Conservation (phyloP, 148 eudicot genomes). For the Rheum nobile region DNA sequence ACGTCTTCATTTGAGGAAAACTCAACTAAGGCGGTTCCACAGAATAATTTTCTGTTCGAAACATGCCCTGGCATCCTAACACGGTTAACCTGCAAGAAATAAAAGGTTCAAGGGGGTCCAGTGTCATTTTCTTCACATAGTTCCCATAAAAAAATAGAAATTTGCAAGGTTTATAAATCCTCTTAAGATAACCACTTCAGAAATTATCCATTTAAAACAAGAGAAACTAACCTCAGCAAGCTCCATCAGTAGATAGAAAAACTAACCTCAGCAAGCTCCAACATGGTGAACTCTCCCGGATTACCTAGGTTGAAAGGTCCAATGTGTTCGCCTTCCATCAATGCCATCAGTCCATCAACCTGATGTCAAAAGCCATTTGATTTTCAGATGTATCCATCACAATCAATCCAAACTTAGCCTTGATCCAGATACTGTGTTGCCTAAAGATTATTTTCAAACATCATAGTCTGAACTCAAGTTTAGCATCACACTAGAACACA, state of each 20-base stretch:
- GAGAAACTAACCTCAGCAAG: no score
- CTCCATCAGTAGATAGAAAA: not conserved
- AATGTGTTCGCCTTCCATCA: conserved; percentile 84
- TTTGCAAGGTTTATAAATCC: not conserved
- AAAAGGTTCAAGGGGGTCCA: not conserved
- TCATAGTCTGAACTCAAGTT: not conserved
- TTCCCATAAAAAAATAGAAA: not conserved
- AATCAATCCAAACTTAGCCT: not conserved
- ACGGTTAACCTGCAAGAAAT: conserved; percentile 62
- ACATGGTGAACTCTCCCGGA: conserved; percentile 90
- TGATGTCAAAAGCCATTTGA: conserved; percentile 11
- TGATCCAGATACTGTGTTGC: not conserved
- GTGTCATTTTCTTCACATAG: not conserved
- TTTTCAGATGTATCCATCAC: not conserved
- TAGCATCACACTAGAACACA: not conserved
- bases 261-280: conserved; percentile 85
- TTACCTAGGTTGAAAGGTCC: conserved; percentile 89
- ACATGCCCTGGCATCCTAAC: conserved; percentile 88
- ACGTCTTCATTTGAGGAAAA: conserved; percentile 78
- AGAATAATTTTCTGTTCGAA: conserved; percentile 53
- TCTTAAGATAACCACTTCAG: not conserved
- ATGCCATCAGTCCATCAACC: conserved; percentile 75
- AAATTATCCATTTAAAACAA: not conserved
- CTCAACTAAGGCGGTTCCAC: conserved; percentile 85
- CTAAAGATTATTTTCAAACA: not conserved